Conservation (phyloP, 257 asterid species). For the Mentha longifolia region DNA sequence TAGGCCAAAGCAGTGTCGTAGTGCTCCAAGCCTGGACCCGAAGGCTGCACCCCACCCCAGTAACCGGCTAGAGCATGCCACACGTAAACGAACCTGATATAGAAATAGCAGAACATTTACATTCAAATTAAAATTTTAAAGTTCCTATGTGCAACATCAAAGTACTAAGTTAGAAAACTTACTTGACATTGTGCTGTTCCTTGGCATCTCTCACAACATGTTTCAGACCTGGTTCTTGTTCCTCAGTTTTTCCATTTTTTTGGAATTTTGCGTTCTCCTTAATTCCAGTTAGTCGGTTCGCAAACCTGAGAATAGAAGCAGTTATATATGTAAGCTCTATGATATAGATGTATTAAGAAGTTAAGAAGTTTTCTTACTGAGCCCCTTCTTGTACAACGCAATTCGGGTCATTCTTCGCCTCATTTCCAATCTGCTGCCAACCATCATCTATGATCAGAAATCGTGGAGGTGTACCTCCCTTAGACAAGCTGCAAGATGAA, state of each 20-base stretch:
- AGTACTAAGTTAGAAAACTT: constrained; percentile 31
- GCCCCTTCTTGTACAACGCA: constrained; percentile 95
- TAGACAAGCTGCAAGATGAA: constrained; percentile 63
- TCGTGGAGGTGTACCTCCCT: constrained; percentile 89
- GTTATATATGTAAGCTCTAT: background rate
- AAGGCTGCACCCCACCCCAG: constrained; percentile 98
- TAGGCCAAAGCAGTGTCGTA: constrained; percentile 82
- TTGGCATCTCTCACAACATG: constrained; percentile 73
- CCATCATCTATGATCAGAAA: constrained; percentile 96
- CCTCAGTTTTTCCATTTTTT: constrained; percentile 49
- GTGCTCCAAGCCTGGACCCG: constrained; percentile 88
- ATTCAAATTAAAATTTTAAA: background rate
- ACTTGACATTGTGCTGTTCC: constrained; percentile 69
- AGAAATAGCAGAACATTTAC: background rate
- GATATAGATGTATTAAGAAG: background rate
- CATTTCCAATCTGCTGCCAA: constrained; percentile 96
- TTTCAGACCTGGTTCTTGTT: constrained; percentile 68
- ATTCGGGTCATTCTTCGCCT: constrained; percentile 52
- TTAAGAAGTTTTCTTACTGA: constrained; percentile 45
- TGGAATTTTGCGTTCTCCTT: constrained; percentile 84
- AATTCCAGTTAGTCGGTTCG: constrained; percentile 82
- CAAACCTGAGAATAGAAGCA: constrained; percentile 53
- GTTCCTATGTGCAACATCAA: background rate
- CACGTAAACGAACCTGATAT: constrained; percentile 64
- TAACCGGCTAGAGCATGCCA: constrained; percentile 98